These are phyloP conservation scores for Fonsecaea erecta DNA, from an alignment of 2,329 filamentous ascomycete genomes.

Conservation along the genomic window DNA sequence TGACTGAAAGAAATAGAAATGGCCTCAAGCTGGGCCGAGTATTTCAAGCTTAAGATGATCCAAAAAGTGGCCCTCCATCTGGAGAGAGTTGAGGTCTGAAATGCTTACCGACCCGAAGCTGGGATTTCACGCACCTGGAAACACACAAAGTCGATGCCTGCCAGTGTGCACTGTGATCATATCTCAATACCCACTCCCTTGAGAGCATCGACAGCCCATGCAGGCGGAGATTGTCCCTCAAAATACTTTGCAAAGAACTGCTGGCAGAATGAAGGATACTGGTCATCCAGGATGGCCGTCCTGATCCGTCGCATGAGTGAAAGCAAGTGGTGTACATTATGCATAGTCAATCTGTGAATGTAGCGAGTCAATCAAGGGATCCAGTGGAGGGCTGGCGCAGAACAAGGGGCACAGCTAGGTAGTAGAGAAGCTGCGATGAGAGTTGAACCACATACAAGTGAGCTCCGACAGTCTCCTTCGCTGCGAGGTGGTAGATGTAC, in stretches of 20 bases:
- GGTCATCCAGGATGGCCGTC: conserved; percentile 78
- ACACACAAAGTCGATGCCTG: not conserved
- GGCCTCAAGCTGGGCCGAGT: not conserved
- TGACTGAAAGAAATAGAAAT: not conserved
- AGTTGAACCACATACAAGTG: conserved; percentile 56
- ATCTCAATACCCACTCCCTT: conserved; percentile 79
- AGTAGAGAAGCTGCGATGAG: not conserved
- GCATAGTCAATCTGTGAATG: conserved; percentile 65
- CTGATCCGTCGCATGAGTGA: conserved; percentile 77
- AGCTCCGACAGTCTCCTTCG: conserved; percentile 93
- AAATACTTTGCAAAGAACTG: conserved; percentile 80
- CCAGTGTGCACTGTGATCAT: conserved; percentile 42
- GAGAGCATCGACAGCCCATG: conserved; percentile 83
- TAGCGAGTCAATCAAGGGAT: not conserved
- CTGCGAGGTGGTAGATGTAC: conserved; percentile 87
- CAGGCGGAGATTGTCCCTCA: conserved; percentile 70
- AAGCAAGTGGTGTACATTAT: conserved; percentile 93
- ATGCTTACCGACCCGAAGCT: not conserved
- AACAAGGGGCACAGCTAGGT: not conserved
- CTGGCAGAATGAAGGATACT: conserved; percentile 76
- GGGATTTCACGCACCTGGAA: not conserved
- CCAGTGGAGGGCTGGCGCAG: not conserved
- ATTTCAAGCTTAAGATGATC: not conserved
- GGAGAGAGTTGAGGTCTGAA: not conserved
- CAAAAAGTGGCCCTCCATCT: not conserved